Percentiles rank a stretch among this genome's conserved stretches.
phyloP scores from a whole-genome alignment of 805 yeast species.

The Lachancea cidri region DNA sequence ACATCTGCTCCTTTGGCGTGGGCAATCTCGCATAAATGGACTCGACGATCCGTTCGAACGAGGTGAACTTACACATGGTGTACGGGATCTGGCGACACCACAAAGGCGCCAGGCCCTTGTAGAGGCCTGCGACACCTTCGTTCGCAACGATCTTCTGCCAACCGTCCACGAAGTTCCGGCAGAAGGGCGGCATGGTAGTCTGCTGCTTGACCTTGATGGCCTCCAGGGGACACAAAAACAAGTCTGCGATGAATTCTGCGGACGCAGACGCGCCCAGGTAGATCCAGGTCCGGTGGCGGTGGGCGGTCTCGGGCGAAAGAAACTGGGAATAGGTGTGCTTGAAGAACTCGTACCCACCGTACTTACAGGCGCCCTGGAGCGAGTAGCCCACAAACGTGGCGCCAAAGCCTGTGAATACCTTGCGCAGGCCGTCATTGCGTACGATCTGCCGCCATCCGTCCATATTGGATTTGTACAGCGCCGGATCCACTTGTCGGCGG shows the following conservation, averaged over 20 bases:
- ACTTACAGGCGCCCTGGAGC: constrained; percentile 95
- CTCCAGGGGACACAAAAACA: constrained; percentile 88
- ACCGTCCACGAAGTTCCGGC: constrained; percentile 58
- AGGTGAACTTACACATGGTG: constrained; percentile 95
- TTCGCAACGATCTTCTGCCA: constrained; percentile 56
- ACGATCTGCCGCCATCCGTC: constrained; percentile 80
- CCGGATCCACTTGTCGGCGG: constrained; percentile 80
- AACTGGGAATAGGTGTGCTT: constrained; percentile 68
- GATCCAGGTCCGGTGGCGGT: constrained; percentile 63
- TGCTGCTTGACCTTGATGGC: constrained; percentile 93
- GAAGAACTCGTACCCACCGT: constrained; percentile 91
- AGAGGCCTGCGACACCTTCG: constrained; percentile 72
- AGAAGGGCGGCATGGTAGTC: constrained; percentile 85
- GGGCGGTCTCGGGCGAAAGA: constrained; percentile 58
- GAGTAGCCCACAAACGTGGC: constrained; percentile 93
- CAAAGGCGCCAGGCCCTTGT: constrained; percentile 85
- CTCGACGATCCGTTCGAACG: constrained; percentile 88
- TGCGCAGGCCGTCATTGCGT: constrained; percentile 66
- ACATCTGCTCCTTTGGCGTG: constrained; percentile 64
- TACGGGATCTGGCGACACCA: constrained; percentile 99
- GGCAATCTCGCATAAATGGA: constrained; percentile 70
- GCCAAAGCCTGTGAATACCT: constrained; percentile 81
- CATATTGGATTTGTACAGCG: constrained; percentile 65
- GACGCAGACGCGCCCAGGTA: constrained; percentile 84
- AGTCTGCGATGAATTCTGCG: constrained; percentile 91